These are phyloP conservation scores for Flaveria floridana DNA, from an alignment of 140 eudicot species.

Conservation along the genomic window DNA sequence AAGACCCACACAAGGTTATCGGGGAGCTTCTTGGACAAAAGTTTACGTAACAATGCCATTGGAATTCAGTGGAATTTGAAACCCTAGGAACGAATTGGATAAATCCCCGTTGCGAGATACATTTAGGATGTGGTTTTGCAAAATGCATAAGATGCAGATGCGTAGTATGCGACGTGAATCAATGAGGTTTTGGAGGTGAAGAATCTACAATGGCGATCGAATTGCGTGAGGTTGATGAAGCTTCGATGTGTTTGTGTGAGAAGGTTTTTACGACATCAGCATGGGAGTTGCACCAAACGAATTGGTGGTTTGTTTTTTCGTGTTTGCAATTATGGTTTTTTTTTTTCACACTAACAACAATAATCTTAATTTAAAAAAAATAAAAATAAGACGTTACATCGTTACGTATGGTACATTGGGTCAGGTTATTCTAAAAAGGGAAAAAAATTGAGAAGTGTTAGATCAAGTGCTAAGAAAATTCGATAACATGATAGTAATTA, in stretches of 20 bases:
- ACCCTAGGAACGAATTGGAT: slow-evolving; percentile 33
- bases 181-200: slow-evolving; percentile 23
- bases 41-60: slow-evolving; percentile 70
- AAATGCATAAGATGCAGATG: slow-evolving; percentile 6
- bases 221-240: background rate
- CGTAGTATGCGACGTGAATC: slow-evolving; percentile 9
- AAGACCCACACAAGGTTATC: slow-evolving; percentile 72
- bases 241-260: slow-evolving; percentile 24
- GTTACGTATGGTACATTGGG: too few species aligned
- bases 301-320: background rate
- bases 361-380: too few species aligned
- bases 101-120: slow-evolving; percentile 22
- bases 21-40: slow-evolving; percentile 70
- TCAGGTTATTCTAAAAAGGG: too few species aligned
- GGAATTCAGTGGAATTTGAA: slow-evolving; percentile 30
- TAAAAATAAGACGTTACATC: too few species aligned
- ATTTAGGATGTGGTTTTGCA: slow-evolving; percentile 28
- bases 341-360: too few species aligned
- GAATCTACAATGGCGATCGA: slow-evolving; percentile 20
- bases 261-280: slow-evolving; percentile 20
- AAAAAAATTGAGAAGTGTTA: too few species aligned
- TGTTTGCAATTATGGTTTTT: background rate
- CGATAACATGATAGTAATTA: too few species aligned
- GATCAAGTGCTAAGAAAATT: too few species aligned
- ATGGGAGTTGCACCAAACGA: slow-evolving; percentile 21